Evolutionary conservation across 164 flowering plant genomes (phyloP).

Genomic region (Magnolia officinalis): DNA sequence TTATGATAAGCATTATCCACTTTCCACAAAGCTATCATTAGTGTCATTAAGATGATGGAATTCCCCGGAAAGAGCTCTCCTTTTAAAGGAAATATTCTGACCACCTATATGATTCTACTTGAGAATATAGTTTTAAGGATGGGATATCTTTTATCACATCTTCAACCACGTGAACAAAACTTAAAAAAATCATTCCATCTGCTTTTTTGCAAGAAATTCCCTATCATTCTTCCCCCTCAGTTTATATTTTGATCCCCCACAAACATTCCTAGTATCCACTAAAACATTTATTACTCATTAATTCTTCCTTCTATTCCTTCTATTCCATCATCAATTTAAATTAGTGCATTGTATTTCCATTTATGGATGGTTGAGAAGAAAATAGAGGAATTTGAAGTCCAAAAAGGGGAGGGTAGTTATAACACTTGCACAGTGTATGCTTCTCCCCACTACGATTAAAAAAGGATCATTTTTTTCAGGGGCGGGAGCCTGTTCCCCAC

Average conservation of each 20-base stretch:
- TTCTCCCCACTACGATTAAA: no score
- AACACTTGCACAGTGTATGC: no score
- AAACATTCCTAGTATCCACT: constrained; percentile 1
- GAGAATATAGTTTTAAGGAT: constrained; percentile 1
- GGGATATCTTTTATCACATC: background rate
- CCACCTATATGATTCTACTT: constrained; percentile 1
- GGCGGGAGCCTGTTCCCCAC: no score
- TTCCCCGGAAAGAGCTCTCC: constrained; percentile 3
- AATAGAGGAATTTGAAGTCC: background rate
- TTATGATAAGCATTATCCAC: constrained; percentile 13
- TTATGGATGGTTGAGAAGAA: background rate
- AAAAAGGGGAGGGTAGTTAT: background rate
- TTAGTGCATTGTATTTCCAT: background rate
- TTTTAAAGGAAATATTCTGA: background rate
- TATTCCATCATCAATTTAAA: background rate
- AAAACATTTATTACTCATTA: background rate
- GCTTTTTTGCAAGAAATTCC: no score
- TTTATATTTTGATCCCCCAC: background rate
- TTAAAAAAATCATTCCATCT: background rate
- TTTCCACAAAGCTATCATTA: constrained; percentile 20
- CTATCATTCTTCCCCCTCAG: background rate
- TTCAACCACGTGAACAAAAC: background rate
- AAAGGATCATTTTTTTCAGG: no score
- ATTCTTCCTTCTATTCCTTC: background rate
- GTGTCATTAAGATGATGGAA: constrained; percentile 12